Evolutionary conservation across 805 yeast genomes (phyloP).

Genomic region (Candida railenensis): DNA sequence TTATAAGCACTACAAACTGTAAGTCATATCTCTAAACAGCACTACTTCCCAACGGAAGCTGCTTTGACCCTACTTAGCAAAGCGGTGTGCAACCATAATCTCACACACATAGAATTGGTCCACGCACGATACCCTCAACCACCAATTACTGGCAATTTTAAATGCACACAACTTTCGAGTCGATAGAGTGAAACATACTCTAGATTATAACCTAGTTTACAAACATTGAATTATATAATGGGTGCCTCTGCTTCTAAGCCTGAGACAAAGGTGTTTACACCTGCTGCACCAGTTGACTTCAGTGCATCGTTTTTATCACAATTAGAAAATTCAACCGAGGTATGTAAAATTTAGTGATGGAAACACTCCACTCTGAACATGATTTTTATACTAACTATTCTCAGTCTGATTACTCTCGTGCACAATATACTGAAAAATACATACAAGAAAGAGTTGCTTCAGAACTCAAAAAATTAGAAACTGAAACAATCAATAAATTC

Average conservation of each 20-base stretch:
- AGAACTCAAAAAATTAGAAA: constrained; percentile 54
- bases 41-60: no score
- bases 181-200: neutral
- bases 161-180: neutral
- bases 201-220: neutral
- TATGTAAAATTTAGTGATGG: constrained; percentile 17
- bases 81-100: no score
- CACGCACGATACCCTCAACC: constrained; percentile 3
- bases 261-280: constrained; percentile 64
- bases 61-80: no score
- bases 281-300: constrained; percentile 66
- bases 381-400: constrained; percentile 2
- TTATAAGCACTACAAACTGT: no score
- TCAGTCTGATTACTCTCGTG: constrained; percentile 64
- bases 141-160: constrained; percentile 4
- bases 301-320: constrained; percentile 62
- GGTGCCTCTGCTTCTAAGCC: constrained; percentile 62
- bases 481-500: constrained; percentile 50
- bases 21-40: no score
- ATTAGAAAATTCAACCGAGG: constrained; percentile 59
- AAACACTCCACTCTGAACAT: neutral
- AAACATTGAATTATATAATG: constrained; percentile 32
- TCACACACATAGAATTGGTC: neutral
- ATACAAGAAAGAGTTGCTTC: constrained; percentile 64
- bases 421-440: constrained; percentile 64